A percentile compares a stretch with the other conserved stretches of the same genome.
Conservation (phyloP, 2,329 filamentous ascomycete species). For the Laburnicola sp. region DNA sequence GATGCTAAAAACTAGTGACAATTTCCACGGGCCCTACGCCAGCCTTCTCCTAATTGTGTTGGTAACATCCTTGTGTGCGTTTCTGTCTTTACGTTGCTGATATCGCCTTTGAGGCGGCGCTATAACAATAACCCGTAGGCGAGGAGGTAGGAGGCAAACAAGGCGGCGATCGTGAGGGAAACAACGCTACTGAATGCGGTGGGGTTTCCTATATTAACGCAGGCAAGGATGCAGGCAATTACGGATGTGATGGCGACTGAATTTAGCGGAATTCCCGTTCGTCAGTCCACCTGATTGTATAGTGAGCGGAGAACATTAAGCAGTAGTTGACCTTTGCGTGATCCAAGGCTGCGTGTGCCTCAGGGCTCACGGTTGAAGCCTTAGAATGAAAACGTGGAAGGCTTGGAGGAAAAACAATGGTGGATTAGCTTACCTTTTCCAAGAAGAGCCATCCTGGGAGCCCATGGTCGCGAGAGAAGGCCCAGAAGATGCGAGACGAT, state of each 20-base stretch:
- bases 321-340: no score
- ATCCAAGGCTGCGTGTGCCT: no score
- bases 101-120: conserved; percentile 3
- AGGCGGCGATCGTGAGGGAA: conserved; percentile 4
- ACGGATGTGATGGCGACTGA: conserved; percentile 22
- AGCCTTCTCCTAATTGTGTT: no score
- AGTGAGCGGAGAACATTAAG: conserved; percentile 22
- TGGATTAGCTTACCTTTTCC: not conserved
- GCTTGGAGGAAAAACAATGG: no score
- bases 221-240: conserved; percentile 45
- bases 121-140: conserved; percentile 8
- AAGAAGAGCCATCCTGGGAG: conserved; percentile 30
- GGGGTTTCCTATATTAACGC: conserved; percentile 50
- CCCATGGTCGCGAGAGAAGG: conserved; percentile 41
- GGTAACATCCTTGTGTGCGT: no score
- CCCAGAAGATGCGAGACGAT: conserved; percentile 38
- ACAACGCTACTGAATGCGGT: conserved; percentile 9
- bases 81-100: no score
- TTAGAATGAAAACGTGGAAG: no score
- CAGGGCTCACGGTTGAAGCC: no score
- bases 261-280: conserved; percentile 31
- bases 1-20: no score
- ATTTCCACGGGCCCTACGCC: no score
- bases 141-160: conserved; percentile 14
- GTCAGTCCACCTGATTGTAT: not conserved